Evolutionary conservation across 208 protist genomes (phyloP).

Genomic region (Leishmania mexicana): DNA sequence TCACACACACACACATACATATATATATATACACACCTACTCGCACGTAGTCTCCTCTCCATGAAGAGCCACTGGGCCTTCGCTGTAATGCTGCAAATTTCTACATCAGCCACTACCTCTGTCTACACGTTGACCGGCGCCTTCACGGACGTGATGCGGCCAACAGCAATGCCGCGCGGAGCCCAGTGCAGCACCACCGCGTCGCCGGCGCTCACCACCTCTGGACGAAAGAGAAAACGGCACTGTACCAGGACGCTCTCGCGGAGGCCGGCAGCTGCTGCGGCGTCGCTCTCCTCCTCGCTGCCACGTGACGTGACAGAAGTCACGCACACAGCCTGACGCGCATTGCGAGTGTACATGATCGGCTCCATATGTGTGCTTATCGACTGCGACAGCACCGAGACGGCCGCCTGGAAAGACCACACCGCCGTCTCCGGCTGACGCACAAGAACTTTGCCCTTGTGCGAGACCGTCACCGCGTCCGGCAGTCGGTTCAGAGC

Average conservation of each 20-base stretch:
- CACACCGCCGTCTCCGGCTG: constrained; percentile 27
- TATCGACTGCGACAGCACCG: constrained; percentile 65
- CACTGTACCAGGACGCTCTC: constrained; percentile 26
- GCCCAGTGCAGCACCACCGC: constrained; percentile 78
- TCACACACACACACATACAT: not conserved
- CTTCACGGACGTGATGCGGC: constrained; percentile 29
- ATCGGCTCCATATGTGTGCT: constrained; percentile 68
- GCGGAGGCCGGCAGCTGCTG: not conserved
- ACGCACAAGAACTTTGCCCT: constrained; percentile 68
- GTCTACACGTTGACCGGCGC: not conserved
- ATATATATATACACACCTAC: not conserved
- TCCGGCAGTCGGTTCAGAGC: constrained; percentile 86
- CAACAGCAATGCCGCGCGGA: constrained; percentile 74
- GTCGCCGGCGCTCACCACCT: constrained; percentile 61
- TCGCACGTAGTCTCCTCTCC: not conserved
- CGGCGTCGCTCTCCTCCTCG: not conserved
- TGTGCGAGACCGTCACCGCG: constrained; percentile 55
- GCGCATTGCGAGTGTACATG: constrained; percentile 76
- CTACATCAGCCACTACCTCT: not conserved
- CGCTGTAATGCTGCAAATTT: not conserved
- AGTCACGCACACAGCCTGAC: constrained; percentile 66
- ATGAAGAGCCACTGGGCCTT: not conserved
- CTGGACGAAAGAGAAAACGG: constrained; percentile 76
- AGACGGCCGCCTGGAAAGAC: constrained; percentile 43
- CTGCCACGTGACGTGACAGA: not conserved